Base-by-base conservation (phyloP, 176 grass and related monocot species). In the Raddia guianensis region DNA sequence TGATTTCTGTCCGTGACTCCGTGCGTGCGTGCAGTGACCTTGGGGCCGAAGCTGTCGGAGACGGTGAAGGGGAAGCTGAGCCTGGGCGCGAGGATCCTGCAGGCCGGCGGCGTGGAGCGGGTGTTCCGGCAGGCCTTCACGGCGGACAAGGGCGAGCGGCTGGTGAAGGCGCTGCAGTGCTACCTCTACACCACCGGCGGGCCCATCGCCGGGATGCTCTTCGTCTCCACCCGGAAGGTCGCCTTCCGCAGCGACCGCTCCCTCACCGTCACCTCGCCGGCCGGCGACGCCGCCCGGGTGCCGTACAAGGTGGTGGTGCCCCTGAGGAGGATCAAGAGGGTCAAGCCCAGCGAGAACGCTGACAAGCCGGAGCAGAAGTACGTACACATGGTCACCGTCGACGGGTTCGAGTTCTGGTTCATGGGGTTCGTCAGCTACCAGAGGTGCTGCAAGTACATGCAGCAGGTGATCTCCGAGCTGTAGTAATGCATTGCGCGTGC, bases 131-230 rank as follows among this genome's bases (percentile, higher is more conserved):
- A 77, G 65, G 74, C 70, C 14, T 98, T 98, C 74, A 50, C 88
- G 8, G 67, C 81, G 5, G 88, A 90, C 20, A 88, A 91, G 70
- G 90, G 88, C 37, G 95, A 98, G 80, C 89, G 77, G 70, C 61
- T 98, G 20, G 56, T 87, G 43, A 91, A 93, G 74, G 78, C 86
- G 0, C 84, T 89, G n/a, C 88, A 95, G 76, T 98, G 95, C 84
- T 99, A 94, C 86, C 88, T 98, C 37, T 93, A 87, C 74, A 95
- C 95, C 70, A 95, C 95, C 6, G 81, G 88, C 55, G 95, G 95
- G 9, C 92, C 92, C 72, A 95, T 98, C 57, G 74, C 87, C 44
- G 95, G 95, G 63, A 95, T 84, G 83, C 88, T 98, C 77, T 98
- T 98, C 81, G 87, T 98, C 14, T 92, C 95, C 80, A 89, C 71